Conservation (phyloP, 2,329 filamentous ascomycete species). For the Ceratocystis eucalypticola region DNA sequence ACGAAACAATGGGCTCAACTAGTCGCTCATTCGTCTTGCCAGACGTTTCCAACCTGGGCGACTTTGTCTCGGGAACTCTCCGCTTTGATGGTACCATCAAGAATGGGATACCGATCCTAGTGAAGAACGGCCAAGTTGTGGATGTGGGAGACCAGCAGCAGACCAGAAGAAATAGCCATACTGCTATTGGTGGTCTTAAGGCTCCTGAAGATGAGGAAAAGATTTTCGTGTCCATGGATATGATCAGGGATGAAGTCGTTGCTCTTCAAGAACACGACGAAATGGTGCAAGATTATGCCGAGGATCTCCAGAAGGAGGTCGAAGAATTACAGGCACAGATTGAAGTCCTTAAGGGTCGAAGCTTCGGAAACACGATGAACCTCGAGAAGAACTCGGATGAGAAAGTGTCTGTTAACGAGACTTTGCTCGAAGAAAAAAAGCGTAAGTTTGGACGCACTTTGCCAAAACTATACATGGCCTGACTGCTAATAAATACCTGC, state of each 20-base stretch:
- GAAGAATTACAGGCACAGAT: conserved; percentile 37
- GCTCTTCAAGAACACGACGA: conserved; percentile 44
- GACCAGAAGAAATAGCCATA: conserved; percentile 28
- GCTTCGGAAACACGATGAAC: conserved; percentile 27
- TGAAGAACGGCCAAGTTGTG: conserved; percentile 40
- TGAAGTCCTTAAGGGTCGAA: conserved; percentile 31
- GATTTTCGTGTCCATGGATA: conserved; percentile 48
- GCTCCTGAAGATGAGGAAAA: conserved; percentile 42
- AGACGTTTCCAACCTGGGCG: conserved; percentile 41
- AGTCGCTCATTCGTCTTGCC: conserved; percentile 42
- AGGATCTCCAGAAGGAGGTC: conserved; percentile 39
- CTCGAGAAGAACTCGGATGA: conserved; percentile 19
- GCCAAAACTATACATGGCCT: background rate
- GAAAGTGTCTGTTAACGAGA: conserved; percentile 23
- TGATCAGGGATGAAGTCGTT: conserved; percentile 45
- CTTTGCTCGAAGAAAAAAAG: conserved; percentile 39
- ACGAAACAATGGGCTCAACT: conserved; percentile 25
- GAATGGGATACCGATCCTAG: conserved; percentile 43
- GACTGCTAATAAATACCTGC: background rate
- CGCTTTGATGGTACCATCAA: conserved; percentile 37
- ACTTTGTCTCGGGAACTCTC: conserved; percentile 43
- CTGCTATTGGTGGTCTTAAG: conserved; percentile 37
- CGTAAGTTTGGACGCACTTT: conserved; percentile 32
- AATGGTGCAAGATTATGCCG: conserved; percentile 40
- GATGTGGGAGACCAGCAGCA: conserved; percentile 30